Evolutionary conservation across 108 stramenopile genomes (phyloP).

Genomic region (Discostella pseudostelligera): DNA sequence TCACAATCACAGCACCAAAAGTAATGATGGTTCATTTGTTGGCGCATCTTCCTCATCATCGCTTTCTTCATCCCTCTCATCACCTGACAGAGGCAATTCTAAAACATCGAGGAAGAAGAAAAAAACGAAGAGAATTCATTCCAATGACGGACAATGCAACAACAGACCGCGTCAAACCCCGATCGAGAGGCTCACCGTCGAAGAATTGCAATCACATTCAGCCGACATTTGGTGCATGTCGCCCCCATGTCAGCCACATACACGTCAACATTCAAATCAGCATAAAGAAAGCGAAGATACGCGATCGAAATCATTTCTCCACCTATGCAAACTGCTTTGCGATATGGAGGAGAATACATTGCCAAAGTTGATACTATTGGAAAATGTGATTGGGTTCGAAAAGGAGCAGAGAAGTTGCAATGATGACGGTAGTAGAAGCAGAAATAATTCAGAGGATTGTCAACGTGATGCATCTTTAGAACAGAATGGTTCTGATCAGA

Average conservation of each 20-base stretch:
- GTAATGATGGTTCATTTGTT: background rate
- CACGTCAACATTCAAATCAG: constrained; percentile 71
- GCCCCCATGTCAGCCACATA: constrained; percentile 91
- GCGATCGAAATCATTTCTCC: constrained; percentile 67
- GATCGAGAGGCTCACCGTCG: constrained; percentile 60
- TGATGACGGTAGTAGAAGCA: background rate
- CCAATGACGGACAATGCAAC: constrained; percentile 11
- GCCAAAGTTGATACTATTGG: constrained; percentile 70
- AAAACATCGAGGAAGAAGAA: constrained; percentile 5
- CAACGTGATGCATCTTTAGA: background rate
- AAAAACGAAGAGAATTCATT: constrained; percentile 7
- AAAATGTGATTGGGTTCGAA: constrained; percentile 93
- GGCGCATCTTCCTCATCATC: background rate
- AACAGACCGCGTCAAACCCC: constrained; percentile 34
- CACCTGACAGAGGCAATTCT: too few species aligned
- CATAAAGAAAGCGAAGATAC: constrained; percentile 61
- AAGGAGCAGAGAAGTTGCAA: background rate
- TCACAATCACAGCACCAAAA: constrained; percentile 53
- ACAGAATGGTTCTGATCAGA: background rate
- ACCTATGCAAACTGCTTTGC: constrained; percentile 55
- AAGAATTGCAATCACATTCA: constrained; percentile 48
- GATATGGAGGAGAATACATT: constrained; percentile 44
- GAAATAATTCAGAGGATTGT: background rate
- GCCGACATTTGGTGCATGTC: constrained; percentile 82
- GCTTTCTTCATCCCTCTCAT: background rate